These are phyloP conservation scores for Sphenostylis stenocarpa DNA, from an alignment of 306 rosid genomes.

Conservation along the genomic window DNA sequence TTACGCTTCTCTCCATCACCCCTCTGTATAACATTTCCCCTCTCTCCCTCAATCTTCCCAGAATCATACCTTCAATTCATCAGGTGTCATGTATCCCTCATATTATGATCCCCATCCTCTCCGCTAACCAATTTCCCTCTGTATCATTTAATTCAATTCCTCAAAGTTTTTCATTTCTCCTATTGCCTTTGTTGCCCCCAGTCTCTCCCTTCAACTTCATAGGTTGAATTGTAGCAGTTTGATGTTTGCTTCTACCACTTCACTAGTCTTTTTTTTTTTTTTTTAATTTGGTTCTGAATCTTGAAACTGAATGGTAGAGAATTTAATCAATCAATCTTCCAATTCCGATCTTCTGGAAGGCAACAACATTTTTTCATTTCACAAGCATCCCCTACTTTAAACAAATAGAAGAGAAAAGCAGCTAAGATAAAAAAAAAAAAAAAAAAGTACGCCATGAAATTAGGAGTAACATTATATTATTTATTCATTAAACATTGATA, in stretches of 20 bases:
- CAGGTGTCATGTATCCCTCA: no score
- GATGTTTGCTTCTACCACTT: neutral
- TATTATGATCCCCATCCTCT: no score
- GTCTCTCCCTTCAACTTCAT: no score
- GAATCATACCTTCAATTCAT: no score
- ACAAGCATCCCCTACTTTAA: neutral
- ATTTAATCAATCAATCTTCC: neutral
- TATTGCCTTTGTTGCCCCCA: no score
- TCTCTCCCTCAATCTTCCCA: no score
- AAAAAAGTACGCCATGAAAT: neutral
- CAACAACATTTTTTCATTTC: neutral
- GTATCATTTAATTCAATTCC: no score
- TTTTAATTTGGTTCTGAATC: neutral
- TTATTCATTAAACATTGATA: neutral
- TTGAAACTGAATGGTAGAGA: neutral
- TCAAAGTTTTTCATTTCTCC: no score
- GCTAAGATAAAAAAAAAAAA: neutral
- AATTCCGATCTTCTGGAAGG: neutral
- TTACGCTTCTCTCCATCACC: no score
- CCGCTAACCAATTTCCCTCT: no score
- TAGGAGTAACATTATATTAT: neutral
- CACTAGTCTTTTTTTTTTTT: constrained; percentile 3
- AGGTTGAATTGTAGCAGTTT: neutral
- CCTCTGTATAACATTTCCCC: no score
- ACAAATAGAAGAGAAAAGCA: neutral